Evolutionary conservation across 2,329 filamentous ascomycete genomes (phyloP).

Genomic region (Aspergillus sp.): DNA sequence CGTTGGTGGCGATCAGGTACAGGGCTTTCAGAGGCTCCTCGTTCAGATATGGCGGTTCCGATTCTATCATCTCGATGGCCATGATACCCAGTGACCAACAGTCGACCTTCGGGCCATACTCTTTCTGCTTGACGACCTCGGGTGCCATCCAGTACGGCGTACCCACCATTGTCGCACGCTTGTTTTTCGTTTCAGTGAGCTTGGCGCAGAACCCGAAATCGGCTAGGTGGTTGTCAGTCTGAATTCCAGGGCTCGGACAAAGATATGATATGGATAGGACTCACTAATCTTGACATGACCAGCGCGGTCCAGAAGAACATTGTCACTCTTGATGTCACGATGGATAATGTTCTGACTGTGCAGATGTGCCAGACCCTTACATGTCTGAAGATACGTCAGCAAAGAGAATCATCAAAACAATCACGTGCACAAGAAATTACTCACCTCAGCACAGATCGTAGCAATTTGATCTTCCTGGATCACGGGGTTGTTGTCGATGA

Average conservation of each 20-base stretch:
- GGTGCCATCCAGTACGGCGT: conserved; percentile 99
- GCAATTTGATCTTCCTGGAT: conserved; percentile 98
- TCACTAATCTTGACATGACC: conserved; percentile 97
- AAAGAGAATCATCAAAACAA: neutral
- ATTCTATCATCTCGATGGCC: conserved; percentile 99
- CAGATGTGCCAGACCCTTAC: conserved; percentile 88
- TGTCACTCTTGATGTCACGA: conserved; percentile 99
- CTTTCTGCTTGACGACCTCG: conserved; percentile 98
- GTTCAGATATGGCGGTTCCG: conserved; percentile 94
- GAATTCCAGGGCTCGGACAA: too few species aligned
- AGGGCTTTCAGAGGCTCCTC: conserved; percentile 96
- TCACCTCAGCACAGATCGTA: conserved; percentile 92
- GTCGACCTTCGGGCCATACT: conserved; percentile 96
- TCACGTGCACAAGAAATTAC: conserved; percentile 23
- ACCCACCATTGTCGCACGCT: conserved; percentile 98
- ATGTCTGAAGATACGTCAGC: conserved; percentile 62
- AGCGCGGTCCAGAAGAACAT: conserved; percentile 88
- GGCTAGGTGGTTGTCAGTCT: conserved; percentile 53
- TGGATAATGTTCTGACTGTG: conserved; percentile 97
- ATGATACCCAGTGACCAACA: conserved; percentile 99
- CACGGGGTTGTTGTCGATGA: conserved; percentile 94
- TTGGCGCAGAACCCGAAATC: conserved; percentile 99
- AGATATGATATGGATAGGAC: conserved; percentile 35
- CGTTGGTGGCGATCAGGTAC: conserved; percentile 96
- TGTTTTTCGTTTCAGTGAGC: conserved; percentile 92